Evolutionary conservation across 768 basidiomycete genomes (phyloP).

Genomic region (Rhizopogon salebrosus): DNA sequence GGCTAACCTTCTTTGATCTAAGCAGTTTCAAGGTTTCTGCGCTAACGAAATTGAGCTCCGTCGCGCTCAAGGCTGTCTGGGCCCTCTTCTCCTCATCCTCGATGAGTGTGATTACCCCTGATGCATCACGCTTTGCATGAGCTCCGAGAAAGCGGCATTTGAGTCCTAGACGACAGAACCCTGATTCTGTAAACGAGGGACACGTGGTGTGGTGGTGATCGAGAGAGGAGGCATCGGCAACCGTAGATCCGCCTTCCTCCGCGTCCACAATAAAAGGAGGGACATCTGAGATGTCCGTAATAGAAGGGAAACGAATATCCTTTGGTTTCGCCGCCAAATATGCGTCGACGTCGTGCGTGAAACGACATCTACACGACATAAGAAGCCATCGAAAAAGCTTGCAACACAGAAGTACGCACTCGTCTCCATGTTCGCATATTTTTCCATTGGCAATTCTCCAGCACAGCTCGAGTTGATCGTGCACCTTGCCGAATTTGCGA

Average conservation of each 20-base stretch:
- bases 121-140: slow-evolving; percentile 51
- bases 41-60: slow-evolving; percentile 70
- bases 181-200: slow-evolving; percentile 22
- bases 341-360: slow-evolving; percentile 67
- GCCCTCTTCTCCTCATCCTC: slow-evolving; percentile 59
- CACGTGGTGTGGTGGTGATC: slow-evolving; percentile 18
- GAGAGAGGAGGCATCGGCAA: slow-evolving; percentile 6
- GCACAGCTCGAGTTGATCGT: slow-evolving; percentile 81
- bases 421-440: slow-evolving; percentile 64
- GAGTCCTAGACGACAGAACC: slow-evolving; percentile 48
- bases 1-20: slow-evolving; percentile 60
- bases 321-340: slow-evolving; percentile 74
- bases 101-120: slow-evolving; percentile 39
- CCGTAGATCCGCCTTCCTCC: neutral
- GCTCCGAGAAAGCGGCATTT: slow-evolving; percentile 89
- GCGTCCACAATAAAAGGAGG: slow-evolving; percentile 44
- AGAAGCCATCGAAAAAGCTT: neutral
- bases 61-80: slow-evolving; percentile 36
- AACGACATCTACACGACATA: slow-evolving; percentile 54
- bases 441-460: slow-evolving; percentile 69
- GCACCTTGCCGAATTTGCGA: slow-evolving; percentile 68
- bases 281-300: slow-evolving; percentile 35
- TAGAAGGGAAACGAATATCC: slow-evolving; percentile 61
- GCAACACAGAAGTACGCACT: slow-evolving; percentile 36
- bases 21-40: slow-evolving; percentile 54